Evolutionary conservation across 2,329 filamentous ascomycete species (phyloP), one percentile per base, ranked within the genome.

Genomic region (Thielaviopsis ethacetica): DNA sequence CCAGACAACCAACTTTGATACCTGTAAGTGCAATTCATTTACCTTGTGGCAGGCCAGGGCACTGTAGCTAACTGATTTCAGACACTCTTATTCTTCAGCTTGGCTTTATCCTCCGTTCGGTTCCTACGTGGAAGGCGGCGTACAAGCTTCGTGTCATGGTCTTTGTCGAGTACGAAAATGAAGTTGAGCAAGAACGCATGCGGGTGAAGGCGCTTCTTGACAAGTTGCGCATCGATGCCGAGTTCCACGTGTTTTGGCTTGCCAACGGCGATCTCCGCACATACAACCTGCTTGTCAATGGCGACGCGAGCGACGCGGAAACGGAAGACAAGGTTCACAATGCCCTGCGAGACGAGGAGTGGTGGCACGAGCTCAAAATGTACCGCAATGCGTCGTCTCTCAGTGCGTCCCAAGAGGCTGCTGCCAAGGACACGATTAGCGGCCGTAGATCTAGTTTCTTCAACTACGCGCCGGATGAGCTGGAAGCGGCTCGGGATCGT

Each of bases 1-100:
- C 5, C 70, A 91, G 58, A 94, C 89, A 0, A 93, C 87, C 0
- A 95, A 95, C 64, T 94, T 95, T 68, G 89, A 95, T 68, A 95
- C 89, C 0, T 94, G 90, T 77, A 81, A 71, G 79, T 70, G 13
- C 7, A 13, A 44, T 15, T 44, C 30, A 44, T 15, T 44, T 44
- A 15, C 5, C 27, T 41, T 41, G 19, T 3, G 24, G n/a, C 13
- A 2, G 19, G 27, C 12, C 15, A 17, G 26, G 26, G 5, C 12
- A 12, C 30, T 34, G 15, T 51, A 27, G 38, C 62, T 68, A 60
- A 66, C 61, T 44, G 19, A 12, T 24, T 7, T 13, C 54, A 82
- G 79, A 84, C 65, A 84, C 88, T 0, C 74, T 94, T n/a, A 93
- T 94, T 61, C 74, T 94, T 3, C 88, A 94, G 65, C 76, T 94